Base-by-base conservation (phyloP, 768 basidiomycete genomes). In the Grammothele lineata region DNA sequence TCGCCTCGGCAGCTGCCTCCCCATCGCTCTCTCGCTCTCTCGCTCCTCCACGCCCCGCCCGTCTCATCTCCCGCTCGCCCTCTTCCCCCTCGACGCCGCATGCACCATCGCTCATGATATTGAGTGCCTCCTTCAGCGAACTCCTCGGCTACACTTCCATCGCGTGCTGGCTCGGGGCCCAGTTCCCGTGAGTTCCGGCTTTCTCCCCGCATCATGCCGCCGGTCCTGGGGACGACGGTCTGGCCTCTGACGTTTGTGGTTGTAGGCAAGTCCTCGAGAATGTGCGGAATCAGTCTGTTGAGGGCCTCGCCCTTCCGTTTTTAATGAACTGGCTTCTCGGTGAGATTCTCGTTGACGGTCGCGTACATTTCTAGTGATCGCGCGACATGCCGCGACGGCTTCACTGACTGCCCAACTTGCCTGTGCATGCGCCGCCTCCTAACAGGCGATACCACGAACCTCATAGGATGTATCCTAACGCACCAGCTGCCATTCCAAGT, bases 401-500 rank as follows among this genome's bases (percentile, higher is more conserved):
- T 15, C 25, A 26, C 35, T 49, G 24, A 24, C 34, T 11, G 8
- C n/a, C n/a, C n/a, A n/a, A n/a, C n/a, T n/a, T n/a, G n/a, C n/a
- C n/a, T n/a, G n/a, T n/a, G n/a, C n/a, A n/a, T n/a, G n/a, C n/a
- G n/a, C n/a, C n/a, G n/a, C 9, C 1, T 27, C 38, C 22, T 25
- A n/a, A 12, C 15, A 88, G 95, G 95, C 40, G 96, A 99, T 68
- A 70, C 87, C 19, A 92, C 93, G 17, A 98, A 98, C 66, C 76
- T 98, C 24, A 65, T 98, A 48, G 94, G 92, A 9, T 93, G 92
- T 62, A 68, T 97, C 49, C 72, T 99, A 45, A 98, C 96, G 3
- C 78, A 86, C 57, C 96, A 98, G 62, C 75, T 96, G 14, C 92
- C 92, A 18, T 98, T 99, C 65, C 95, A 98, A 69, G 92, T 91